phyloP scores from a whole-genome alignment of 345 rosid genomes.

The Alliaria petiolata region DNA sequence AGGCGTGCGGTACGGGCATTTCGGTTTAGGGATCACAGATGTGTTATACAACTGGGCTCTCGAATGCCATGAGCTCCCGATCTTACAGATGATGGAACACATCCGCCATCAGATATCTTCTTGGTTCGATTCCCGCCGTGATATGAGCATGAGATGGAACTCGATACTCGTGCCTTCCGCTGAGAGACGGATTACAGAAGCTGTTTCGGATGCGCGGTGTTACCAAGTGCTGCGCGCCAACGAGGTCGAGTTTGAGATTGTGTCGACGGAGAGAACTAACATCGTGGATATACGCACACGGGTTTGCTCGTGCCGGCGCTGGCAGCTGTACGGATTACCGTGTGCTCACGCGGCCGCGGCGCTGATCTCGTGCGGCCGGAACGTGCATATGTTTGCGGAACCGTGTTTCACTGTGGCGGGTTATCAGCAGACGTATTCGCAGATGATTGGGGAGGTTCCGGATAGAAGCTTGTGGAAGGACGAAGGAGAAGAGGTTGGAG shows the following conservation, averaged over 20 bases:
- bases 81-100: conserved; percentile 94
- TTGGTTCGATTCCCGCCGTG: conserved; percentile 69
- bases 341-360: conserved; percentile 99
- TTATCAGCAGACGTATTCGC: conserved; percentile 77
- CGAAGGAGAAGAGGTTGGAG: conserved; percentile 53
- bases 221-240: conserved; percentile 96
- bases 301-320: conserved; percentile 86
- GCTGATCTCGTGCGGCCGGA: conserved; percentile 83
- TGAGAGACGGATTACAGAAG: conserved; percentile 76
- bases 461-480: conserved; percentile 70
- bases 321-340: conserved; percentile 97
- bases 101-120: conserved; percentile 56
- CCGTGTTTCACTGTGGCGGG: conserved; percentile 73
- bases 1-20: conserved; percentile 87
- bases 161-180: conserved; percentile 91
- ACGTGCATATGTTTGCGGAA: conserved; percentile 73
- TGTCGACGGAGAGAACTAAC: conserved; percentile 92
- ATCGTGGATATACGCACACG: conserved; percentile 87
- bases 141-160: conserved; percentile 75
- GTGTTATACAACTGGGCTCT: conserved; percentile 85
- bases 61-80: conserved; percentile 92
- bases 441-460: conserved; percentile 59
- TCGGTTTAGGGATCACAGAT: conserved; percentile 79
- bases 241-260: conserved; percentile 96
- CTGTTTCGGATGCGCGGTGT: conserved; percentile 83